A percentile compares a stretch with the other conserved stretches of the same genome.
These are phyloP conservation scores for Mimosa bimucronata DNA, from an alignment of 306 rosid genomes.

Conservation along the genomic window DNA sequence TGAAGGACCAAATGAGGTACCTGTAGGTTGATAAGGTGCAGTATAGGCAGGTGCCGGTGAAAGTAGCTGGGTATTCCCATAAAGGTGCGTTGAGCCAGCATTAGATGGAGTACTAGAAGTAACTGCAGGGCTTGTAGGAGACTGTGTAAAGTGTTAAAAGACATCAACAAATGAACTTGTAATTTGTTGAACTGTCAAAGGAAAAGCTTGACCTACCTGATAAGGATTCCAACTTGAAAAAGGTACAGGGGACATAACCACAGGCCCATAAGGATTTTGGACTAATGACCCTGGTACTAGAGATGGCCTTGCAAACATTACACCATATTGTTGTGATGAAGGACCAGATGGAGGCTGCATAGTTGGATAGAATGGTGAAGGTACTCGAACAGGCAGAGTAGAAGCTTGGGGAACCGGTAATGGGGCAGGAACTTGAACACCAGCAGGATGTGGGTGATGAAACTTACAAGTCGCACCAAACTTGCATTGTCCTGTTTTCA, in stretches of 20 bases:
- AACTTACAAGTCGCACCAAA: constrained; percentile 91
- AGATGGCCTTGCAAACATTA: constrained; percentile 86
- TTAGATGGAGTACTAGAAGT: constrained; percentile 66
- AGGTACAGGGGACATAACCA: constrained; percentile 78
- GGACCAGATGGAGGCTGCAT: constrained; percentile 76
- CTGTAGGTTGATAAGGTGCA: constrained; percentile 66
- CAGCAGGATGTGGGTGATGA: constrained; percentile 82
- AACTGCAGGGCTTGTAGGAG: constrained; percentile 66
- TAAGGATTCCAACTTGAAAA: constrained; percentile 81
- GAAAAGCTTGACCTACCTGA: constrained; percentile 63
- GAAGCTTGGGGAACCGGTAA: constrained; percentile 59
- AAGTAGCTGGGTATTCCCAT: constrained; percentile 69
- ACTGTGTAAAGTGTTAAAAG: constrained; percentile 53
- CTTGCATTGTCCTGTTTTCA: constrained; percentile 95
- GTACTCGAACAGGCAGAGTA: constrained; percentile 56
- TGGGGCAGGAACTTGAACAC: constrained; percentile 61
- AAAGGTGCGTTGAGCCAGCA: constrained; percentile 65
- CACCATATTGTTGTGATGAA: constrained; percentile 78
- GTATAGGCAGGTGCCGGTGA: constrained; percentile 66
- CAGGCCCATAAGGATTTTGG: constrained; percentile 78
- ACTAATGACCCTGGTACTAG: constrained; percentile 69
- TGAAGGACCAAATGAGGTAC: constrained; percentile 66
- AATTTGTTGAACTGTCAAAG: constrained; percentile 36
- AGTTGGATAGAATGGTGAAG: constrained; percentile 62
- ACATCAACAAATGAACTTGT: constrained; percentile 37